Conservation (phyloP, 805 yeast species). For the Saturnispora serradocipensis region DNA sequence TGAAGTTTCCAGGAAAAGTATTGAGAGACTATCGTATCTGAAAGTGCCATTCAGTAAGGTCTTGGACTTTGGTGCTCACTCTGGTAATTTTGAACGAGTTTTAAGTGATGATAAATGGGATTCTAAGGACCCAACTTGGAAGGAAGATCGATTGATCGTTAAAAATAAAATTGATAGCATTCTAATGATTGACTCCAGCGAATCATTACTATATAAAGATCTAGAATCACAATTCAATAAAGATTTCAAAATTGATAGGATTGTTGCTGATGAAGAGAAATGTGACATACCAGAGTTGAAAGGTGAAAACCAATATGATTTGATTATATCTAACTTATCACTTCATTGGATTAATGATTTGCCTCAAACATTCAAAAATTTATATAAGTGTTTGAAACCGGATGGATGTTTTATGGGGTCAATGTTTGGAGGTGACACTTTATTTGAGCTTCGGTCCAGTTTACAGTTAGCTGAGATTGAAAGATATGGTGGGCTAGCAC, state of each 20-base stretch:
- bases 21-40: constrained; percentile 67
- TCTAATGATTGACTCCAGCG: constrained; percentile 60
- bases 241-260: constrained; percentile 37
- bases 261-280: constrained; percentile 61
- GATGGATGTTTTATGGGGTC: constrained; percentile 79
- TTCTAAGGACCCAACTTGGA: constrained; percentile 31
- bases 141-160: constrained; percentile 46
- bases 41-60: constrained; percentile 51
- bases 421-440: constrained; percentile 75
- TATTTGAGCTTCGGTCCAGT: constrained; percentile 74
- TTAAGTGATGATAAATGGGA: constrained; percentile 31
- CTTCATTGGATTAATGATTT: constrained; percentile 83
- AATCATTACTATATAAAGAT: constrained; percentile 45
- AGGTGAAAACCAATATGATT: constrained; percentile 43
- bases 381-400: constrained; percentile 55
- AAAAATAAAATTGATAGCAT: constrained; percentile 43
- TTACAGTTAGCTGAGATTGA: constrained; percentile 79
- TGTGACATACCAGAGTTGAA: constrained; percentile 36
- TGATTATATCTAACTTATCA: constrained; percentile 62
- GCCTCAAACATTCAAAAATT: constrained; percentile 50
- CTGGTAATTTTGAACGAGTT: constrained; percentile 43
- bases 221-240: constrained; percentile 34
- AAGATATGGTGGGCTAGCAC: constrained; percentile 68
- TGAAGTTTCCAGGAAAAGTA: constrained; percentile 63
- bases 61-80: constrained; percentile 65